Conservation (phyloP, 1,139 yeast genomes). For the Lodderomyces oxycetoniae region DNA sequence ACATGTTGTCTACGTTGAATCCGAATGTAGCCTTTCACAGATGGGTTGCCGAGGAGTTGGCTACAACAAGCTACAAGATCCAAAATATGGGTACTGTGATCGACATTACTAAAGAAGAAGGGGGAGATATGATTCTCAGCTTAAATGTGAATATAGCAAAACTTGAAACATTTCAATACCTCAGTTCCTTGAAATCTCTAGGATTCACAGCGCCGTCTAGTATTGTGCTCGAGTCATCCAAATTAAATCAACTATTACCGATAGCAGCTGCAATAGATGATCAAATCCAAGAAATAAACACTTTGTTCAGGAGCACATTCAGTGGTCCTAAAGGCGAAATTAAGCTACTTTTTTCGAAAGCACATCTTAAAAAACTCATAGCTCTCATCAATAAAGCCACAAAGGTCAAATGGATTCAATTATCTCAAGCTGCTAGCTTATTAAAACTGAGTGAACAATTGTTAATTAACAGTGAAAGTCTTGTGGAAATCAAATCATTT, state of each 20-base stretch:
- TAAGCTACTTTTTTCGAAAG: background rate
- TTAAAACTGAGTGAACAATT: constrained; percentile 14
- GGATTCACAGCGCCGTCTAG: constrained; percentile 56
- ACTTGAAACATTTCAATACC: too few relatives aligned
- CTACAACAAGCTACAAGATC: constrained; percentile 7
- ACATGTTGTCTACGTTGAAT: constrained; percentile 44
- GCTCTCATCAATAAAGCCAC: constrained; percentile 22
- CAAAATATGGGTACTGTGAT: constrained; percentile 12
- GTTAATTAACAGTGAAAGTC: constrained; percentile 17
- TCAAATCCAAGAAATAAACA: constrained; percentile 26
- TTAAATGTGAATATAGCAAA: too few relatives aligned
- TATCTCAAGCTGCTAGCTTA: constrained; percentile 49
- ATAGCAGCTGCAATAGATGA: constrained; percentile 55
- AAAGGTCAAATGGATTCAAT: constrained; percentile 50
- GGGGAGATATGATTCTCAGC: too few relatives aligned
- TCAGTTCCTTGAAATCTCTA: too few relatives aligned
- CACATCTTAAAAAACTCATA: constrained; percentile 26
- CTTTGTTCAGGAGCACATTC: constrained; percentile 20
- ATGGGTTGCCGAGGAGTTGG: constrained; percentile 39
- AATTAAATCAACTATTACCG: constrained; percentile 44
- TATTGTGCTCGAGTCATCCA: constrained; percentile 20
- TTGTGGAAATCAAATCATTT: constrained; percentile 39
- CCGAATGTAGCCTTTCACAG: constrained; percentile 35
- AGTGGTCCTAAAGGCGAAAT: constrained; percentile 20
- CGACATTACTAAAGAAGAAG: too few relatives aligned